Conservation (phyloP, 1,284 basidiomycete species). For the Psilocybe mexicana region DNA sequence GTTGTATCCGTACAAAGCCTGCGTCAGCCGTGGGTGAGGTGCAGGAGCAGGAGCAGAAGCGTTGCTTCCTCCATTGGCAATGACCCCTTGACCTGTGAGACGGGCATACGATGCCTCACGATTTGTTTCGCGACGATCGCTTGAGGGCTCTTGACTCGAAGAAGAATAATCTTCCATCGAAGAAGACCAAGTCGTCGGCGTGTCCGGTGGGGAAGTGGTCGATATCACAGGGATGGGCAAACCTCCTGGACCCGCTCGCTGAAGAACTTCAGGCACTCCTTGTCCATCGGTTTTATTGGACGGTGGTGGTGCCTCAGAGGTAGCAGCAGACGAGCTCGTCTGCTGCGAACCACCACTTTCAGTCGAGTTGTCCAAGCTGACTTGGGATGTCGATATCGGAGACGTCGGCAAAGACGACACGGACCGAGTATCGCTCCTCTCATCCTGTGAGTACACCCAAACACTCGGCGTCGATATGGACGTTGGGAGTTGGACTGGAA, state of each 20-base stretch:
- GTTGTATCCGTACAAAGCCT: slow-evolving; percentile 15
- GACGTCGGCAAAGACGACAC: slow-evolving; percentile 32
- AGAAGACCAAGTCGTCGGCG: slow-evolving; percentile 15
- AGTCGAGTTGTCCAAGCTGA: slow-evolving; percentile 3
- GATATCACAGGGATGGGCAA: slow-evolving; percentile 54
- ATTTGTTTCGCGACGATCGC: slow-evolving; percentile 4
- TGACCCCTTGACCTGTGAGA: slow-evolving; percentile 1
- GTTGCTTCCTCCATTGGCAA: not conserved
- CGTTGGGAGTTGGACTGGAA: slow-evolving; percentile 26
- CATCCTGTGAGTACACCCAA: slow-evolving; percentile 27
- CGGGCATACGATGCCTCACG: slow-evolving; percentile 14
- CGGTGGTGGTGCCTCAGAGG: not conserved
- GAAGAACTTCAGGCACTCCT: no score
- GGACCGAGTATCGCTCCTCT: slow-evolving; percentile 20
- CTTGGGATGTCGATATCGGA: slow-evolving; percentile 10
- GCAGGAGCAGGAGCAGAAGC: slow-evolving; percentile 13
- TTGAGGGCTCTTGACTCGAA: not conserved
- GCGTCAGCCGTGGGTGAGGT: slow-evolving; percentile 14
- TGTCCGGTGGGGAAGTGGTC: slow-evolving; percentile 48
- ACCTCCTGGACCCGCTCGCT: slow-evolving; percentile 32
- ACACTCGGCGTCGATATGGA: slow-evolving; percentile 36
- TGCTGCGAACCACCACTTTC: not conserved
- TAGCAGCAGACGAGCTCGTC: slow-evolving; percentile 8
- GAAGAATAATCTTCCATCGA: not conserved
- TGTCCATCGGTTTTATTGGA: no score